These are phyloP conservation scores for Yarrowia sp. DNA, from an alignment of 805 yeast species.

Conservation along the genomic window DNA sequence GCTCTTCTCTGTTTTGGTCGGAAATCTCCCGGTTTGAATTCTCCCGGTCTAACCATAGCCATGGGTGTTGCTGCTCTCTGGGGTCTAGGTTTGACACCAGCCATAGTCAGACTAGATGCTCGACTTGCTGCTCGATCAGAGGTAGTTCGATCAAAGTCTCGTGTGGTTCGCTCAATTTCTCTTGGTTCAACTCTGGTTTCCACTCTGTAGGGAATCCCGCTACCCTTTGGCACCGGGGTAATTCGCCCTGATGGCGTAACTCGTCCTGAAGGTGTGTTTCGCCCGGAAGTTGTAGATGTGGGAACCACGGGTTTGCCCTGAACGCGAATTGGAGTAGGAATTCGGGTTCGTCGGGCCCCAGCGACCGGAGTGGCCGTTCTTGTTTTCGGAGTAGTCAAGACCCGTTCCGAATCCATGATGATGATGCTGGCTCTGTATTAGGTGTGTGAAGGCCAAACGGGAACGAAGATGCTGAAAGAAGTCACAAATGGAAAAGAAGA, in stretches of 20 bases:
- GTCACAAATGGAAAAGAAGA: background rate
- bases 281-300: background rate
- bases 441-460: too few species aligned
- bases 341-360: background rate
- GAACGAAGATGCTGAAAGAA: background rate
- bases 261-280: background rate
- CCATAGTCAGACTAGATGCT: background rate
- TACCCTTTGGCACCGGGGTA: background rate
- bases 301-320: background rate
- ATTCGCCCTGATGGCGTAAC: background rate
- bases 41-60: background rate
- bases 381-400: background rate
- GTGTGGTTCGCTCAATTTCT: background rate
- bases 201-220: background rate
- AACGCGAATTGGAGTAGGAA: background rate
- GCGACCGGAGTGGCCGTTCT: background rate
- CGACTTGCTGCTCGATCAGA: background rate
- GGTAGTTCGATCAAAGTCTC: too few species aligned
- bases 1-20: background rate
- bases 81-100: background rate
- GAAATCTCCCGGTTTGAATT: background rate
- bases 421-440: background rate
- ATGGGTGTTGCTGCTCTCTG: background rate
- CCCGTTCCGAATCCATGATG: background rate
- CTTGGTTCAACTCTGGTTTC: too few species aligned